Percentiles rank a stretch among this genome's conserved stretches.
Evolutionary conservation across 1,284 basidiomycete genomes (phyloP).

Genomic region (Ceratobasidium sp.): DNA sequence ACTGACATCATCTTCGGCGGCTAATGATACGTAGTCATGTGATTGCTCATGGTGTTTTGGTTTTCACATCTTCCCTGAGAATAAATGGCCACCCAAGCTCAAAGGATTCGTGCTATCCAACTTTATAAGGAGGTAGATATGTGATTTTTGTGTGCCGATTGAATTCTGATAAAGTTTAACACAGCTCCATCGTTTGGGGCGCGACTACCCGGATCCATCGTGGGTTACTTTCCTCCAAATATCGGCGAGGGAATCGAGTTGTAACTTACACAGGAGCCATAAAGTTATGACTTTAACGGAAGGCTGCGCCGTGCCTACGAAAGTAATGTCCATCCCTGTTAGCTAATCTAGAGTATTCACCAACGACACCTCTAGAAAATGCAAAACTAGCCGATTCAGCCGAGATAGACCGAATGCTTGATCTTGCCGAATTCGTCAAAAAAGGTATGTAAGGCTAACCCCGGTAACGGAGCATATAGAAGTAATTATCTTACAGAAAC

Average conservation of each 20-base stretch:
- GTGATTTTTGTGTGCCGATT: neutral
- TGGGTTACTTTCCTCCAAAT: constrained; percentile 53
- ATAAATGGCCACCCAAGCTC: constrained; percentile 27
- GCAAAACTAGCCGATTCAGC: constrained; percentile 67
- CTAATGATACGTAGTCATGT: neutral
- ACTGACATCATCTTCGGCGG: neutral
- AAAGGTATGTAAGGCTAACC: constrained; percentile 67
- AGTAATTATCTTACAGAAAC: constrained; percentile 63
- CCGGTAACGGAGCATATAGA: too few relatives aligned
- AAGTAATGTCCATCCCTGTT: constrained; percentile 56
- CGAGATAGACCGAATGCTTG: constrained; percentile 78
- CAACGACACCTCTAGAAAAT: constrained; percentile 64
- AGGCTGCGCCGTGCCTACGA: constrained; percentile 72
- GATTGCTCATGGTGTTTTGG: neutral
- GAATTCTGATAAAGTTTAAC: neutral
- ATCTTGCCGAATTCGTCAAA: constrained; percentile 84
- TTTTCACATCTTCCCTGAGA: neutral
- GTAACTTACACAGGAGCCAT: constrained; percentile 14
- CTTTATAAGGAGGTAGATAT: constrained; percentile 70
- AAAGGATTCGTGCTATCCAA: constrained; percentile 64
- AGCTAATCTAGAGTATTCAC: neutral
- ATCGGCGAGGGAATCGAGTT: constrained; percentile 30
- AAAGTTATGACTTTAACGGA: constrained; percentile 74
- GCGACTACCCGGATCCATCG: constrained; percentile 78
- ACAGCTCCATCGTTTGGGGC: constrained; percentile 68